Conservation (phyloP, 495 filamentous ascomycete species). For the Aspergillus ellipticus region DNA sequence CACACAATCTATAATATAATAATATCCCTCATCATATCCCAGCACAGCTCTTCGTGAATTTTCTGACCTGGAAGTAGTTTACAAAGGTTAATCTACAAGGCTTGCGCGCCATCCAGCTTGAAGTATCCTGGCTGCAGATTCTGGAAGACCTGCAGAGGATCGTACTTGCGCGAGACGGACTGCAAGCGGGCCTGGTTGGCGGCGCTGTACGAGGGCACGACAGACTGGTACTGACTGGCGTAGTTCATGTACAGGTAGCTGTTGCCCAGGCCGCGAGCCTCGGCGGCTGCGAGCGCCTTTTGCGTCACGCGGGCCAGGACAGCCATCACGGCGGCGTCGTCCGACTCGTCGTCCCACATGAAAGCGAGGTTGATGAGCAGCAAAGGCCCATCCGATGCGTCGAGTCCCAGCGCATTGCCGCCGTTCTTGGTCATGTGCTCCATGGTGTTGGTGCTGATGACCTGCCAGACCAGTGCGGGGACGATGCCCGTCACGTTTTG, state of each 20-base stretch:
- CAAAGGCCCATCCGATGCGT: slow-evolving; percentile 34
- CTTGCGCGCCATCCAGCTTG: slow-evolving; percentile 25
- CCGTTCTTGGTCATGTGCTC: slow-evolving; percentile 39
- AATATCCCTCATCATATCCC: too few species aligned
- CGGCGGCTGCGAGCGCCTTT: slow-evolving; percentile 13
- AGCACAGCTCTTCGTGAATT: too few species aligned
- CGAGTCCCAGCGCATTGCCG: slow-evolving; percentile 52
- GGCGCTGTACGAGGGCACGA: slow-evolving; percentile 36
- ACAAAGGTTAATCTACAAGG: neutral
- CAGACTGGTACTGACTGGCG: slow-evolving; percentile 34
- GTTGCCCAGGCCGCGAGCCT: slow-evolving; percentile 39
- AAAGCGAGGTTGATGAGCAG: slow-evolving; percentile 31
- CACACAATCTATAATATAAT: too few species aligned
- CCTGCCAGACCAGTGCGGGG: slow-evolving; percentile 48
- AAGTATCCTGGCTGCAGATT: slow-evolving; percentile 40
- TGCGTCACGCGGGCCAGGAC: slow-evolving; percentile 20
- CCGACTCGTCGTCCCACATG: slow-evolving; percentile 31
- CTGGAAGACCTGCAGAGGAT: slow-evolving; percentile 36
- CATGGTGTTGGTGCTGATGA: slow-evolving; percentile 36
- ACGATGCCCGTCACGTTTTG: slow-evolving; percentile 32
- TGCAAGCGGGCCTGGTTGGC: slow-evolving; percentile 29
- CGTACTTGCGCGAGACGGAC: slow-evolving; percentile 31
- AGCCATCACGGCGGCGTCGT: slow-evolving; percentile 27
- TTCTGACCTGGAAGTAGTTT: too few species aligned
- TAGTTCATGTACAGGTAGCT: slow-evolving; percentile 45